Evolutionary conservation across 768 basidiomycete genomes (phyloP), one percentile per base, ranked within the genome.

Genomic region (Kwoniella dendrophila): DNA sequence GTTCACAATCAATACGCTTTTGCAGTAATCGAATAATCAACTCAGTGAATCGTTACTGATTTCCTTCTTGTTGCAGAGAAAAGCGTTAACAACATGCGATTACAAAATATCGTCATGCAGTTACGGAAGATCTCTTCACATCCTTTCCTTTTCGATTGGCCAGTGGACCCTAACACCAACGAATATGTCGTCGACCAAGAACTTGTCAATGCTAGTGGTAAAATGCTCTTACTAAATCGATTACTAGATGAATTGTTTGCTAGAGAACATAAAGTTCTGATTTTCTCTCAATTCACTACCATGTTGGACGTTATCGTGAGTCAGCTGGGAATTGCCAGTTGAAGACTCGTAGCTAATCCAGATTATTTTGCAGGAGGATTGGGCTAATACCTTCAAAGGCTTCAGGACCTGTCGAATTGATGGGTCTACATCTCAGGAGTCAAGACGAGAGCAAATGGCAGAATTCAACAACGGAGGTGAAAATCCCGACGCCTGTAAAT

Each of bases 81-180:
- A 74, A 85, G 88, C 49, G 86, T 95, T 38, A 93, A 93, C 79
- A 93, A 92, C 75, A 88, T 93, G 89, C 87, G 86, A 54, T 83
- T 99, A 16, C 92, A 97, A 76, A 99, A 98, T 73, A 85, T 87
- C 11, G 87, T 97, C 59, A 98, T 99, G 95, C 95, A 98, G 76
- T 83, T 97, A 4, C 90, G 95, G 56, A 97, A 98, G 62, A 72
- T 76, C 27, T 76, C 77, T 2, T 92, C 89, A 14, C 92, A 97
- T 79, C 93, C 94, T 0, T 90, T 90, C 82, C 80, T 92, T 5
- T 94, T 95, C 74, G 87, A 90, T 67, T 90, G 90, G 89, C 88
- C 90, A 0, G 70, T 82, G 44, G 86, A 91, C 68, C 82, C 84
- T 0, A 69, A 81, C 4, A 89, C 88, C 0, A 81, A 81, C n/a